Evolutionary conservation across 805 yeast species (phyloP).

Genomic region (Saturnispora diversa): DNA sequence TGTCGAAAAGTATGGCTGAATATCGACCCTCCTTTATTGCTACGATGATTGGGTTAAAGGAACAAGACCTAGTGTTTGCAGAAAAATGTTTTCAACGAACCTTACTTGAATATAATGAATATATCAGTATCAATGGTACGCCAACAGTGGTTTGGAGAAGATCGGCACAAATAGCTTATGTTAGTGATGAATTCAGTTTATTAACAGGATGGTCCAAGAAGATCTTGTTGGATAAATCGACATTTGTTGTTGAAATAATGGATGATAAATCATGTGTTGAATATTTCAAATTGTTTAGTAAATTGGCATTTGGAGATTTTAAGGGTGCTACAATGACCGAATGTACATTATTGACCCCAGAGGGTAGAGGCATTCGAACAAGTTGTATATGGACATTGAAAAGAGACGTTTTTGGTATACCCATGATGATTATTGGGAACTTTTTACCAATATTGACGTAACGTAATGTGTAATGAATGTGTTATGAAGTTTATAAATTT

Average conservation of each 20-base stretch:
- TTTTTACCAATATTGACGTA: conserved; percentile 65
- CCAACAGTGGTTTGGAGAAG: conserved; percentile 95
- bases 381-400: conserved; percentile 89
- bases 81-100: conserved; percentile 96
- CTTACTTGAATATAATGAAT: conserved; percentile 76
- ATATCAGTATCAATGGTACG: conserved; percentile 78
- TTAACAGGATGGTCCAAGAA: conserved; percentile 84
- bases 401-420: conserved; percentile 92
- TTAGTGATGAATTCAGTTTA: conserved; percentile 87
- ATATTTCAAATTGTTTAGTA: conserved; percentile 77
- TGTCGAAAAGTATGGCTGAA: conserved; percentile 84
- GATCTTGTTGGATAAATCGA: conserved; percentile 55
- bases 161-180: conserved; percentile 91
- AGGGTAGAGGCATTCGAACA: conserved; percentile 53
- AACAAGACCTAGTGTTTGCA: conserved; percentile 87
- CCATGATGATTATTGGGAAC: conserved; percentile 94
- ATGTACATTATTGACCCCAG: conserved; percentile 64
- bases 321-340: conserved; percentile 83
- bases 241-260: conserved; percentile 73
- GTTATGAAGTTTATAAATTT: conserved; percentile 51
- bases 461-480: conserved; percentile 1
- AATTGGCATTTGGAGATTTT: conserved; percentile 85
- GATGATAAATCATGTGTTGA: conserved; percentile 83
- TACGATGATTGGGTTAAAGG: conserved; percentile 78
- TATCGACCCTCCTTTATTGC: conserved; percentile 92